Conservation (phyloP, 2,329 filamentous ascomycete genomes). For the Nemania sp. region DNA sequence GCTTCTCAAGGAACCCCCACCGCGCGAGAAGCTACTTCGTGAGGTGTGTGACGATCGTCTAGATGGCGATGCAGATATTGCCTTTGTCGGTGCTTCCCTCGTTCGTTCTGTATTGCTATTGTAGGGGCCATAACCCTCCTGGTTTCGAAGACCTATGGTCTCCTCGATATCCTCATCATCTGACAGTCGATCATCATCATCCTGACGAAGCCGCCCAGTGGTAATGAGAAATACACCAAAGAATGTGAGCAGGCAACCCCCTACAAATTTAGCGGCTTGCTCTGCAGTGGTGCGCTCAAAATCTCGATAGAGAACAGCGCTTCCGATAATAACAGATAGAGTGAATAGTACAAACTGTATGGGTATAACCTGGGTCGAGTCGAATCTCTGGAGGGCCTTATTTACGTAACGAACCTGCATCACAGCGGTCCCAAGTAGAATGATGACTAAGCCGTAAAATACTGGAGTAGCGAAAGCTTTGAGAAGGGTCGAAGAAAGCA, state of each 20-base stretch:
- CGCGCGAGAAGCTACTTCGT: constrained; percentile 58
- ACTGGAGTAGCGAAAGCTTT: constrained; percentile 91
- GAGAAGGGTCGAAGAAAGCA: constrained; percentile 91
- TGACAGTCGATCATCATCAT: constrained; percentile 69
- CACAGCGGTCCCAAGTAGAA: constrained; percentile 85
- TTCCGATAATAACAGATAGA: constrained; percentile 92
- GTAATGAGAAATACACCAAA: constrained; percentile 98
- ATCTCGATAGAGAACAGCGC: constrained; percentile 91
- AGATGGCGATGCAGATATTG: constrained; percentile 51
- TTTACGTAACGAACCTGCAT: constrained; percentile 99
- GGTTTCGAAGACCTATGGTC: constrained; percentile 68
- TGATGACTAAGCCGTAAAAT: constrained; percentile 84
- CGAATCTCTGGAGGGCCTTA: constrained; percentile 86
- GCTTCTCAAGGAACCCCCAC: constrained; percentile 52
- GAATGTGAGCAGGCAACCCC: constrained; percentile 92
- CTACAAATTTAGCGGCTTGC: constrained; percentile 85
- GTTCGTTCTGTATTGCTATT: constrained; percentile 43
- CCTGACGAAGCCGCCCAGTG: constrained; percentile 74
- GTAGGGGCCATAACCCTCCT: constrained; percentile 55
- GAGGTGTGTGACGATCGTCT: constrained; percentile 63
- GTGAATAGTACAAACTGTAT: constrained; percentile 98
- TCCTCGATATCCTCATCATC: constrained; percentile 72
- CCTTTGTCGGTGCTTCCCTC: constrained; percentile 17
- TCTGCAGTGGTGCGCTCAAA: constrained; percentile 84
- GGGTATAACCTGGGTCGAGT: constrained; percentile 97